Conservation (phyloP, 306 rosid species). For the Casuarina glauca region DNA sequence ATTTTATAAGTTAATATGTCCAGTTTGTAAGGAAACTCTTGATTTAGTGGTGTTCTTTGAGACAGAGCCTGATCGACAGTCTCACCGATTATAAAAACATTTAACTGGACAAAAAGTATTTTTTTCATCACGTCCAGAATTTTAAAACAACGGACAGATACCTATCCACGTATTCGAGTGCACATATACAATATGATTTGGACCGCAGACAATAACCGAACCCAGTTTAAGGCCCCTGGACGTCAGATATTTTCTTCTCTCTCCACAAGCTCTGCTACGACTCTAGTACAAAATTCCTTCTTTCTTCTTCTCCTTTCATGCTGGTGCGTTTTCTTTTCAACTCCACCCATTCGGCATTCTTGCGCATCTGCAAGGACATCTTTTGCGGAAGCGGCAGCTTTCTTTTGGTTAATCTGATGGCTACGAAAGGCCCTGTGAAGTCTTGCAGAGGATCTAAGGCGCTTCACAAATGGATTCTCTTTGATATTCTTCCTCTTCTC, state of each 20-base stretch:
- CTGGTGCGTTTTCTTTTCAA: background rate
- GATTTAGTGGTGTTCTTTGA: too few species aligned
- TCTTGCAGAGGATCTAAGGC: background rate
- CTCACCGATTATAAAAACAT: too few species aligned
- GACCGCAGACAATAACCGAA: background rate
- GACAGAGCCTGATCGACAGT: too few species aligned
- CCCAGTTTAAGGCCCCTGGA: too few species aligned
- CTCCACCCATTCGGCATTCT: too few species aligned
- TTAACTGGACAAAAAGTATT: too few species aligned
- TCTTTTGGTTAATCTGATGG: background rate
- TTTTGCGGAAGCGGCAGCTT: background rate
- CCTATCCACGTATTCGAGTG: background rate
- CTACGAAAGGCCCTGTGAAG: background rate
- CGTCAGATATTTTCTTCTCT: conserved; percentile 2
- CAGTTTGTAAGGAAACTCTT: too few species aligned
- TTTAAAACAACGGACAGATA: too few species aligned
- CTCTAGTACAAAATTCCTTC: background rate
- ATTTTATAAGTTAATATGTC: too few species aligned
- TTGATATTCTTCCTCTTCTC: background rate
- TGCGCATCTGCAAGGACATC: background rate
- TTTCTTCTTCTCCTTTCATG: background rate
- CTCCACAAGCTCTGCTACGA: background rate
- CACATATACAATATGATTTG: background rate
- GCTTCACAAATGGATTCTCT: background rate
- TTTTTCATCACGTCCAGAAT: background rate